phyloP scores from a whole-genome alignment of 768 basidiomycete genomes.

The Chiua virens region DNA sequence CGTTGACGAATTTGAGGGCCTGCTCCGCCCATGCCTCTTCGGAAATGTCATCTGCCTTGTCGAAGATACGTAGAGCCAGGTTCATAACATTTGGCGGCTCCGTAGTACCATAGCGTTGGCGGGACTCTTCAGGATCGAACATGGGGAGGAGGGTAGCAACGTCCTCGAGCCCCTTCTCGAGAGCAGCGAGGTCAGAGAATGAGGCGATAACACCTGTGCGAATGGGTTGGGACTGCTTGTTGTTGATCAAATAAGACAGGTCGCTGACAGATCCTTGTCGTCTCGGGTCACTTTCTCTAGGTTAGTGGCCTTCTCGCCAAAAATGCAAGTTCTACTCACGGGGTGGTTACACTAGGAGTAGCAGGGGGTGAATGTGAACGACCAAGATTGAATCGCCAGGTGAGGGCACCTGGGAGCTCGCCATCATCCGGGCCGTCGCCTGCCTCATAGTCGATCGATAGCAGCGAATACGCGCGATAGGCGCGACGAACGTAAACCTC shows the following conservation, averaged over 20 bases:
- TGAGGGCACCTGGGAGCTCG: constrained; percentile 75
- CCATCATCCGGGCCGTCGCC: constrained; percentile 84
- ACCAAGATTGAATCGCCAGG: constrained; percentile 95
- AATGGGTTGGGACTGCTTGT: constrained; percentile 83
- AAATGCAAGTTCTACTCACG: constrained; percentile 18
- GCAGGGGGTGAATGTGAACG: constrained; percentile 84
- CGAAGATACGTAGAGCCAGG: constrained; percentile 86
- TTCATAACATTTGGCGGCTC: constrained; percentile 93
- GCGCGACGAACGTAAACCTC: constrained; percentile 96
- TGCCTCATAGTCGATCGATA: constrained; percentile 94
- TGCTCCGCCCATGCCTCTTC: constrained; percentile 77
- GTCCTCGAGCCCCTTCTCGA: constrained; percentile 72
- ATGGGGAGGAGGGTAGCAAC: constrained; percentile 71
- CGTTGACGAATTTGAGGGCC: constrained; percentile 71
- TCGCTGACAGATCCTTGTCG: constrained; percentile 95
- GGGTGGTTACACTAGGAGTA: constrained; percentile 62
- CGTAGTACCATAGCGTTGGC: constrained; percentile 69
- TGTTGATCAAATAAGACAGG: constrained; percentile 87
- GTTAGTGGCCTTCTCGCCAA: constrained; percentile 4
- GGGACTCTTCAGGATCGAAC: constrained; percentile 71
- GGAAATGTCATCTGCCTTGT: constrained; percentile 71
- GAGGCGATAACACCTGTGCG: constrained; percentile 92
- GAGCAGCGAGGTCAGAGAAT: constrained; percentile 71
- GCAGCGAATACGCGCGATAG: constrained; percentile 88
- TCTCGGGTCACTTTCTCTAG: constrained; percentile 49